Evolutionary conservation across 2,329 filamentous ascomycete genomes (phyloP), one percentile per base, ranked within the genome.

Genomic region (Aspergillus novoparasiticus): DNA sequence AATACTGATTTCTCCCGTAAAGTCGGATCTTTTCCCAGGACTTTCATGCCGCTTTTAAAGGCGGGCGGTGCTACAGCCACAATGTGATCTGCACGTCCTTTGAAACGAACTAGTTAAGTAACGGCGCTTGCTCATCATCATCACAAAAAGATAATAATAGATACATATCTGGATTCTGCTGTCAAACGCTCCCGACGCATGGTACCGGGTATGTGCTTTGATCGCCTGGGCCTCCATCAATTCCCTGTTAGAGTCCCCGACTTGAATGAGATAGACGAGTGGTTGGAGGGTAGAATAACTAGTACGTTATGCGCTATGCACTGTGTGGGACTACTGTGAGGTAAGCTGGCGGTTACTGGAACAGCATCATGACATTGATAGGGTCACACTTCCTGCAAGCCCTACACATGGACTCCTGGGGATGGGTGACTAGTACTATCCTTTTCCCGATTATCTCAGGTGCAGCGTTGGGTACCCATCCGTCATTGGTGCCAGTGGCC

Each of bases 311-410:
- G 14, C 12, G 51, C 28, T 53, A 59, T 62, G 60, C 60, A 59
- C 16, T 46, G 54, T 58, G 39, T 36, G 23, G 19, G 39, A 14
- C 14, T 30, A 39, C 55, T 39, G 60, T 3, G 16, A 46, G 45
- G 26, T 39, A 59, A 45, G 50, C 53, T 41, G 59, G 62, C 62
- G 62, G 56, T 59, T 62, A 59, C 62, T 64, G 59, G 55, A 64
- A 61, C 62, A 56, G 39, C 41, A 57, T 36, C 14, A 53, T 34
- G 8, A 5, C 30, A 19, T 32, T 59, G 34, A 54, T 57, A 55
- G 55, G 56, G 39, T 62, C 60, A 62, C 34, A 30, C 30, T 34
- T 51, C 45, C 59, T 43, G 39, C 43, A 56, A 56, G 39, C 30
- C 30, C 51, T 55, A 55, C 51, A 55, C 32, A 55, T 55, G 51